Conservation (phyloP, 768 basidiomycete genomes). For the Boletus subparvulus region DNA sequence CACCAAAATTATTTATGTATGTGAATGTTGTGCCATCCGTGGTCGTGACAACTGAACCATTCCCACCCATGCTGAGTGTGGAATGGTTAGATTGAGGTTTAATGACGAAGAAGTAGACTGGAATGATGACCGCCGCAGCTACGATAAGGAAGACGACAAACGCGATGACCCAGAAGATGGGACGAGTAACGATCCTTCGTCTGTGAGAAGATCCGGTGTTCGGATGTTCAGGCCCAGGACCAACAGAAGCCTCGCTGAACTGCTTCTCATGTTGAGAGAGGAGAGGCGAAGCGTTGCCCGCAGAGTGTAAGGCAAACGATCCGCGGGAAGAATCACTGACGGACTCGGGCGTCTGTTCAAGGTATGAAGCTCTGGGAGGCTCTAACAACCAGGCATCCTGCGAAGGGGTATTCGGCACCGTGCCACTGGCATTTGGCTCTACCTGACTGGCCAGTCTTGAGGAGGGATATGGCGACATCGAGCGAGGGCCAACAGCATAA, state of each 20-base stretch:
- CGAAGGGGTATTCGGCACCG: slow-evolving; percentile 10
- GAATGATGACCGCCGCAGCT: slow-evolving; percentile 42
- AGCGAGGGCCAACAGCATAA: not conserved
- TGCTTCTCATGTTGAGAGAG: slow-evolving; percentile 21
- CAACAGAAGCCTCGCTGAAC: slow-evolving; percentile 6
- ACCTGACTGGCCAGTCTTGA: slow-evolving; percentile 21
- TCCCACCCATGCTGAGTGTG: slow-evolving; percentile 46
- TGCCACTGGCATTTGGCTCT: slow-evolving; percentile 6
- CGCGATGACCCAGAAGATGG: slow-evolving; percentile 29
- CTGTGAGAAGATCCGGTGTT: slow-evolving; percentile 5
- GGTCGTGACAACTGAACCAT: slow-evolving; percentile 63
- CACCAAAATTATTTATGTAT: slow-evolving; percentile 77
- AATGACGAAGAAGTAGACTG: slow-evolving; percentile 36
- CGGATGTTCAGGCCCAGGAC: not conserved
- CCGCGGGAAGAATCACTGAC: slow-evolving; percentile 20
- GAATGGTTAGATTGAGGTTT: slow-evolving; percentile 17
- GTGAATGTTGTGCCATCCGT: slow-evolving; percentile 71
- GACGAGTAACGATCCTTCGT: slow-evolving; percentile 21
- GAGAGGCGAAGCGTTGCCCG: slow-evolving; percentile 25
- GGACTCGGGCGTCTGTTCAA: slow-evolving; percentile 23
- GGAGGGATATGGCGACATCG: slow-evolving; percentile 8
- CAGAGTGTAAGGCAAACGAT: slow-evolving; percentile 20
- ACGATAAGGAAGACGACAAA: slow-evolving; percentile 31
- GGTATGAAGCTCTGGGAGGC: slow-evolving; percentile 28
- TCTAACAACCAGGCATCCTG: slow-evolving; percentile 1